A percentile compares a stretch with the other conserved stretches of the same genome.
These are phyloP conservation scores for Stemphylium lycopersici DNA, from an alignment of 2,329 filamentous ascomycete species.

Conservation along the genomic window DNA sequence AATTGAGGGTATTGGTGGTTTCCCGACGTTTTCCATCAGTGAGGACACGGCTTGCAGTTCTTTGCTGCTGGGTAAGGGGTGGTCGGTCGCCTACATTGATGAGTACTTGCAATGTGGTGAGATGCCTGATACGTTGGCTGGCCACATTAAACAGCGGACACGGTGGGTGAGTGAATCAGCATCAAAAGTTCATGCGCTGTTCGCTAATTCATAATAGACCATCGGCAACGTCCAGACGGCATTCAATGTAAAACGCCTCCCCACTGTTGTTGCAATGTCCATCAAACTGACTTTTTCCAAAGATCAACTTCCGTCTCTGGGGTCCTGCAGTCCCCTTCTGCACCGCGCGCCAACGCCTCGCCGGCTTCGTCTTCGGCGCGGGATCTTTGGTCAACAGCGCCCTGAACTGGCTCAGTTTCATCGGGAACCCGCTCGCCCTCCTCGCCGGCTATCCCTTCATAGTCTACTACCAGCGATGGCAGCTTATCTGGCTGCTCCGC, in stretches of 20 bases:
- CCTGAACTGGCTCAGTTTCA: not conserved
- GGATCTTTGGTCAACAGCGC: not conserved
- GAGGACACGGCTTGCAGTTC: constrained; percentile 68
- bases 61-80: constrained; percentile 64
- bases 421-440: not conserved
- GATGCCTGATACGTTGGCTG: constrained; percentile 24
- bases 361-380: constrained; percentile 10
- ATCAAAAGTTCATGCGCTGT: not conserved
- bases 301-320: constrained; percentile 21
- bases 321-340: constrained; percentile 16
- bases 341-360: constrained; percentile 12
- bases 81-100: constrained; percentile 59
- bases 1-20: constrained; percentile 66
- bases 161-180: constrained; percentile 16
- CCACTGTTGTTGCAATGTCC: not conserved
- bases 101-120: constrained; percentile 30
- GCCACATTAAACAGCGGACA: constrained; percentile 29
- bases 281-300: not conserved
- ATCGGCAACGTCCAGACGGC: constrained; percentile 29
- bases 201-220: constrained; percentile 3
- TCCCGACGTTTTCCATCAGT: constrained; percentile 64
- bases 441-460: constrained; percentile 1
- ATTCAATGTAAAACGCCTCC: constrained; percentile 12
- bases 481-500: constrained; percentile 1
- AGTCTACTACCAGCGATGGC: constrained; percentile 1